Conservation (phyloP, 164 flowering plant species). For the Piper longum region DNA sequence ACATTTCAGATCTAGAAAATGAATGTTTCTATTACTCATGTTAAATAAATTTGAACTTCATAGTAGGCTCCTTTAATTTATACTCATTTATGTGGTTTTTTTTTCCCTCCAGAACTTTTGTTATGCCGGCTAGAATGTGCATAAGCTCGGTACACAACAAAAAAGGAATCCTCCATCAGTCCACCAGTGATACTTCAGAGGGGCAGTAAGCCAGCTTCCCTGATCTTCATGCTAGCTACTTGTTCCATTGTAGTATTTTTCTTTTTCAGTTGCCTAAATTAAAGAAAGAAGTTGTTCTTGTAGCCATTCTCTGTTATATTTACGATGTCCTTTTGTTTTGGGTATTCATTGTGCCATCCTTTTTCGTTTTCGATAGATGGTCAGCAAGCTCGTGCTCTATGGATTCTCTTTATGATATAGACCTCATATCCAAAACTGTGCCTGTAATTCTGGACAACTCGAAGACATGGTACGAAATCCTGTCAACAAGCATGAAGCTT, state of each 20-base stretch:
- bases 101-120: constrained; percentile 56
- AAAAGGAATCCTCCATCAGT: constrained; percentile 69
- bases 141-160: constrained; percentile 84
- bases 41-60: neutral
- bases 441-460: constrained; percentile 92
- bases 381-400: constrained; percentile 61
- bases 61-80: neutral
- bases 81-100: neutral
- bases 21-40: neutral
- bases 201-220: constrained; percentile 30
- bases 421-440: constrained; percentile 64
- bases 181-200: constrained; percentile 35
- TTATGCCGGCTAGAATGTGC: constrained; percentile 97
- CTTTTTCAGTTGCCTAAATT: neutral
- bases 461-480: constrained; percentile 54
- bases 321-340: neutral
- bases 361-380: constrained; percentile 45
- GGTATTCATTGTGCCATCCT: constrained; percentile 7
- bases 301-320: no score
- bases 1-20: neutral
- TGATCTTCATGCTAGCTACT: neutral
- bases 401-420: constrained; percentile 85
- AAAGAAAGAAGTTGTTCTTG: neutral
- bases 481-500: constrained; percentile 73
- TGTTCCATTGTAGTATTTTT: neutral